A percentile compares a stretch with the other conserved stretches of the same genome.
Conservation (phyloP, 129 eudicot species). For the Silybum marianum region DNA sequence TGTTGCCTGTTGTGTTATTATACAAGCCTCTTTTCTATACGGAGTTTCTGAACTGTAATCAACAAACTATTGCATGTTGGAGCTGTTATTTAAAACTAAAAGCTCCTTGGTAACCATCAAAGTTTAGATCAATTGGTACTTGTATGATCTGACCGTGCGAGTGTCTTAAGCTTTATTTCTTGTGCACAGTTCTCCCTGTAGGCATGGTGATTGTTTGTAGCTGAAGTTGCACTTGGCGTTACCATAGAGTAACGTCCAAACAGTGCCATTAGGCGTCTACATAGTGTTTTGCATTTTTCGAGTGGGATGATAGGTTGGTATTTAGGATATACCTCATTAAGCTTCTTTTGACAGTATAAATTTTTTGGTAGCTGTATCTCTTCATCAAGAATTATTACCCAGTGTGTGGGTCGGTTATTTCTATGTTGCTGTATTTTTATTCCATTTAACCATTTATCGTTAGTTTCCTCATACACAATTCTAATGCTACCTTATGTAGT, state of each 20-base stretch:
- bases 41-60: not conserved
- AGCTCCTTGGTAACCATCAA: not conserved
- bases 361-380: not conserved
- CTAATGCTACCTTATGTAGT: not conserved
- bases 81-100: not conserved
- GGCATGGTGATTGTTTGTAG: conserved; percentile 4
- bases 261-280: not conserved
- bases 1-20: not conserved
- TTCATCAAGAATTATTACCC: not conserved
- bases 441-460: not conserved
- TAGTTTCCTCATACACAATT: not conserved
- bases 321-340: not conserved
- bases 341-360: not conserved
- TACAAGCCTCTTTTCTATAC: not conserved
- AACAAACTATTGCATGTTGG: not conserved
- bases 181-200: not conserved
- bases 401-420: not conserved
- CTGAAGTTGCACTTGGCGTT: not conserved
- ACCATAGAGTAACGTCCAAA: not conserved
- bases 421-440: not conserved
- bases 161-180: not conserved
- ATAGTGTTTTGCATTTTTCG: not conserved
- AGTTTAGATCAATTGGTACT: not conserved
- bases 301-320: conserved; percentile 9
- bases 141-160: not conserved